These are phyloP conservation scores for Cystobasidium onofrii DNA, from an alignment of 768 basidiomycete genomes.

Conservation along the genomic window DNA sequence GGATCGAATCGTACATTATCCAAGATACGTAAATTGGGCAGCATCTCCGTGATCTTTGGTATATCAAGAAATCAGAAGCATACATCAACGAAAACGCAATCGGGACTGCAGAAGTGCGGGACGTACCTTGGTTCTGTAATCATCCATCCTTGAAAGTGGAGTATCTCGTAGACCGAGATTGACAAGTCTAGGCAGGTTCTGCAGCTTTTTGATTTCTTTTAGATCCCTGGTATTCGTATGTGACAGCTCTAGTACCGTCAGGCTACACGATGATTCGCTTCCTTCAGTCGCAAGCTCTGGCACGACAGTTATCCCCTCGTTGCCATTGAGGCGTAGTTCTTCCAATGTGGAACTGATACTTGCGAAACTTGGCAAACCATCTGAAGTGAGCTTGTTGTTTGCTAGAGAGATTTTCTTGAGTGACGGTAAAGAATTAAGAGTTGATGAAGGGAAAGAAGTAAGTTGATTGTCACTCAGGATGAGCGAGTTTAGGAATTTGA, in stretches of 20 bases:
- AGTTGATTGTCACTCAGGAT: conserved; percentile 25
- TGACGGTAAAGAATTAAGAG: conserved; percentile 22
- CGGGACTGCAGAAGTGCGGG: no score
- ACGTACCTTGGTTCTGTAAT: conserved; percentile 31
- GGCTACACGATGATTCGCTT: conserved; percentile 33
- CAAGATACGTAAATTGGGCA: conserved; percentile 39
- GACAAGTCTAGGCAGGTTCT: conserved; percentile 27
- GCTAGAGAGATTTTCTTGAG: conserved; percentile 41
- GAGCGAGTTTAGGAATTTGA: conserved; percentile 14
- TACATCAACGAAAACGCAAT: no score
- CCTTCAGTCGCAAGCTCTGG: conserved; percentile 25
- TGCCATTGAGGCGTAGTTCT: conserved; percentile 38
- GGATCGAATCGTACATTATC: conserved; percentile 40
- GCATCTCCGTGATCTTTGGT: conserved; percentile 35
- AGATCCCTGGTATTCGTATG: conserved; percentile 35
- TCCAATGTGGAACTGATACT: conserved; percentile 32
- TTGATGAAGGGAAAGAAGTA: conserved; percentile 15
- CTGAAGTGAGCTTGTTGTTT: conserved; percentile 36
- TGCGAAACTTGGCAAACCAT: conserved; percentile 36
- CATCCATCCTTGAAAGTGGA: conserved; percentile 34
- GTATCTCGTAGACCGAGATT: conserved; percentile 40
- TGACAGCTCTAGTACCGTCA: background rate
- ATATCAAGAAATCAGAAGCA: background rate
- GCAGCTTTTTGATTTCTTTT: conserved; percentile 36
- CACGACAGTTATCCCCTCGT: conserved; percentile 30